Evolutionary conservation across 441 rosid species (phyloP), one percentile per base, ranked within the genome.

Genomic region (Erodium chrysanthum): DNA sequence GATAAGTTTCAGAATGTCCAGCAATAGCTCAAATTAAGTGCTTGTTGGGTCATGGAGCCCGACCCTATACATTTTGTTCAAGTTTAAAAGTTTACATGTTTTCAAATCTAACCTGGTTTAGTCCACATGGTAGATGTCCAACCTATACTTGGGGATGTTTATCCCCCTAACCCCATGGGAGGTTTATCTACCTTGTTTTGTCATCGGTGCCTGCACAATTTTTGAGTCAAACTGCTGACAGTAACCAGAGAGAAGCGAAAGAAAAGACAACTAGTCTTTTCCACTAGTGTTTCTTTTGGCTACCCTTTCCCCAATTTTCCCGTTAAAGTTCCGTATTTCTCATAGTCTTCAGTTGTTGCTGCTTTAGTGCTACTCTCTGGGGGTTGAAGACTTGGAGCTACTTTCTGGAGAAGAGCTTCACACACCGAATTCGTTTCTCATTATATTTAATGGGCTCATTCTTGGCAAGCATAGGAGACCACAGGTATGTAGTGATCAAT

Each of bases 391-490:
- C 79, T 79, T 94, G 82, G 92, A 85, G 74, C 78, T 79, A 75
- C 88, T 82, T 21, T 89, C 99, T 68, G 96, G 84, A 68, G 94
- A 88, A 77, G 99, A 91, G 84, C 96, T 94, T 75, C 99, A 91
- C 70, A 76, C 82, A 25, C 89, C 94, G 66, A 77, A 85, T 78
- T 89, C 99, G 68, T 94, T 77, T 76, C 76, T 94, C 71, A 92
- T 91, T 75, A 87, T 89, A 69, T 70, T 88, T 35, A 94, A 94
- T 74, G 99, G 99, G 75, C 88, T 87, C 66, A 91, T 94, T 69
- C 90, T 91, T 70, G 99, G 99, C 70, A 94, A 91, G 80, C 97
- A 91, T 75, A 82, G 91, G 73, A 86, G 84, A 81, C 99, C 99
- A 33, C 96, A 85, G 90, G 99, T 91, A 84, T 58, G 3, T 31